phyloP scores from a whole-genome alignment of 2,329 filamentous ascomycete species.

The Ceratocystis smalleyi region DNA sequence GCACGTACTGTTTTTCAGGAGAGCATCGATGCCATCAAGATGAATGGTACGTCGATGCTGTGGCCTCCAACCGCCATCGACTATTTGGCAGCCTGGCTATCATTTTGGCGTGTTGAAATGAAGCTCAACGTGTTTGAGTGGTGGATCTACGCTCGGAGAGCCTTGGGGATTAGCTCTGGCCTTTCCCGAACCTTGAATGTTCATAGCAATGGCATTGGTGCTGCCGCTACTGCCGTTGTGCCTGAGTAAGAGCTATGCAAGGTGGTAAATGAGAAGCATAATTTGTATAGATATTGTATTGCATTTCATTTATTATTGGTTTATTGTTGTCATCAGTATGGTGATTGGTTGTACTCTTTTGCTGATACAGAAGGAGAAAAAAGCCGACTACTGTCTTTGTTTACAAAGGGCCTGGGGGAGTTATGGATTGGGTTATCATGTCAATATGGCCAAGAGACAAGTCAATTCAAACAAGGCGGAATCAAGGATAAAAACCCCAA shows the following conservation, averaged over 20 bases:
- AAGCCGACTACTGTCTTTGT: neutral
- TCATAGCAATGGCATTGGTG: neutral
- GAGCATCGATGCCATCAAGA: constrained; percentile 41
- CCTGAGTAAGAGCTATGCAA: neutral
- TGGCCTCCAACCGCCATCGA: constrained; percentile 42
- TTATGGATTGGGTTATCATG: no score
- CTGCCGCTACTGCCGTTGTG: neutral
- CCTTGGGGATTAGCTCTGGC: constrained; percentile 23
- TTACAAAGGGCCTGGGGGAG: neutral
- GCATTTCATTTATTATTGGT: neutral
- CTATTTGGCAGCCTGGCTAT: constrained; percentile 40
- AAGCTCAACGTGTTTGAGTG: constrained; percentile 50
- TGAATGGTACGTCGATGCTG: constrained; percentile 35
- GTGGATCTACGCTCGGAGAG: constrained; percentile 41
- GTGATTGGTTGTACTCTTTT: neutral
- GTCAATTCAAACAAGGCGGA: no score
- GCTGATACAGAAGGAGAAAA: neutral
- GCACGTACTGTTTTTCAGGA: constrained; percentile 50
- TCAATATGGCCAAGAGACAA: no score
- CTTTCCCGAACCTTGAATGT: constrained; percentile 8
- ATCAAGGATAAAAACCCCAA: neutral
- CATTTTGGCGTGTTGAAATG: constrained; percentile 43
- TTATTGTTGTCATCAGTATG: neutral
- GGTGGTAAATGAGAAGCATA: neutral
- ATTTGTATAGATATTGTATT: constrained; percentile 13